Evolutionary conservation across 495 filamentous ascomycete species (phyloP).

Genomic region (Aspergillus nanangensis): DNA sequence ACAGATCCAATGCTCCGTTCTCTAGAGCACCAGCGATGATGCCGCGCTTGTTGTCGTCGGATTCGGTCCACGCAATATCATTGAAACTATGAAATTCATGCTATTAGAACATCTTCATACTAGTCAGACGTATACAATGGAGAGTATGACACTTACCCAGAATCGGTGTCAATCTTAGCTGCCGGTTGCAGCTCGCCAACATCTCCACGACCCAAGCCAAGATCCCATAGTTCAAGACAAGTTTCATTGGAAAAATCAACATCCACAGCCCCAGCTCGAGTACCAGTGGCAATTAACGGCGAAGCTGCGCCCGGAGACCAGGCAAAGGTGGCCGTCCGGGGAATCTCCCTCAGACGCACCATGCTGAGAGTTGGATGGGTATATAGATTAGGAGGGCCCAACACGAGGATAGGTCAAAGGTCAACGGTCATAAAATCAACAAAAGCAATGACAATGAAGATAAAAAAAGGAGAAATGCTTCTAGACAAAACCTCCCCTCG

Average conservation of each 20-base stretch:
- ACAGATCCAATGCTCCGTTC: slow-evolving; percentile 92
- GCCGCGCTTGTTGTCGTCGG: slow-evolving; percentile 70
- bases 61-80: slow-evolving; percentile 89
- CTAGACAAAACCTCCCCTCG: slow-evolving; percentile 18
- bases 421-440: not conserved
- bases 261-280: slow-evolving; percentile 88
- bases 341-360: slow-evolving; percentile 93
- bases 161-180: slow-evolving; percentile 80
- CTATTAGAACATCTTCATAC: not conserved
- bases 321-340: slow-evolving; percentile 92
- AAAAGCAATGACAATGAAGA: not conserved
- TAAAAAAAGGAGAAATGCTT: slow-evolving; percentile 4
- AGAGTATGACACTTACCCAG: slow-evolving; percentile 57
- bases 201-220: slow-evolving; percentile 68
- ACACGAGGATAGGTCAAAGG: not conserved
- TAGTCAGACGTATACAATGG: slow-evolving; percentile 7
- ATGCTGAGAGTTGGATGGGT: slow-evolving; percentile 50
- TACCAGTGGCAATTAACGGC: slow-evolving; percentile 91
- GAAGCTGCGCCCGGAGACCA: slow-evolving; percentile 78
- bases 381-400: slow-evolving; percentile 9
- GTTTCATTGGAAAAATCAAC: slow-evolving; percentile 97
- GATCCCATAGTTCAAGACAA: slow-evolving; percentile 94
- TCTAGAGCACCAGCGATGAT: slow-evolving; percentile 94
- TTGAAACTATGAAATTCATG: slow-evolving; percentile 83
- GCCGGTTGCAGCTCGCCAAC: slow-evolving; percentile 81